These are phyloP conservation scores for Polyporus arcularius DNA, from an alignment of 768 basidiomycete genomes.

Conservation along the genomic window DNA sequence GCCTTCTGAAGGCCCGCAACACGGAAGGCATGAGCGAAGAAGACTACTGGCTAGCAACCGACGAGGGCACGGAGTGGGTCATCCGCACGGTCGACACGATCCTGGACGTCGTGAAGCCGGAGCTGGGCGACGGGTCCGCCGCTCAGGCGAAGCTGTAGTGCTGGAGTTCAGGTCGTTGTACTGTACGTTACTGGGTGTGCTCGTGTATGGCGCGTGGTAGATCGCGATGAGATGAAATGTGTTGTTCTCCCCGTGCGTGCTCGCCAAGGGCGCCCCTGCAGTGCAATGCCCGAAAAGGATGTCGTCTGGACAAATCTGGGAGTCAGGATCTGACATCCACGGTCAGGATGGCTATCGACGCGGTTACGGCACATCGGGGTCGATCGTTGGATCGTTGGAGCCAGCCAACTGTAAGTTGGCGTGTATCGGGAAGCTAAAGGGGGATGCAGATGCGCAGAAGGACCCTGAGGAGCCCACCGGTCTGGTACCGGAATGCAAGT, in stretches of 20 bases:
- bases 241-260: not conserved
- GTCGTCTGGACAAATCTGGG: constrained; percentile 7
- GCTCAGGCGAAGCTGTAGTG: constrained; percentile 55
- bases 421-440: not conserved
- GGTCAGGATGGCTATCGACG: not conserved
- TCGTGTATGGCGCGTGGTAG: constrained; percentile 3
- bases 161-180: not conserved
- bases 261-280: not conserved
- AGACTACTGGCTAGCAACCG: constrained; percentile 79
- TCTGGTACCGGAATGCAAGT: constrained; percentile 14
- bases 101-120: constrained; percentile 64
- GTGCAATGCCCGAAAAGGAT: constrained; percentile 3
- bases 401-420: constrained; percentile 9
- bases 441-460: not conserved
- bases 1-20: constrained; percentile 80
- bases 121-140: constrained; percentile 38
- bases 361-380: constrained; percentile 19
- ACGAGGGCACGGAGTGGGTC: constrained; percentile 90
- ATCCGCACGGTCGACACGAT: constrained; percentile 81
- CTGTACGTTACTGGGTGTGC: not conserved
- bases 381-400: constrained; percentile 8
- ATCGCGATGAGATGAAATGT: constrained; percentile 7
- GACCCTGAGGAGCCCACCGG: constrained; percentile 7
- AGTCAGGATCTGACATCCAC: constrained; percentile 4
- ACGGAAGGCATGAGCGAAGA: constrained; percentile 61